A percentile compares a stretch with the other conserved stretches of the same genome.
phyloP scores from a whole-genome alignment of 345 rosid genomes.

The Adansonia digitata region DNA sequence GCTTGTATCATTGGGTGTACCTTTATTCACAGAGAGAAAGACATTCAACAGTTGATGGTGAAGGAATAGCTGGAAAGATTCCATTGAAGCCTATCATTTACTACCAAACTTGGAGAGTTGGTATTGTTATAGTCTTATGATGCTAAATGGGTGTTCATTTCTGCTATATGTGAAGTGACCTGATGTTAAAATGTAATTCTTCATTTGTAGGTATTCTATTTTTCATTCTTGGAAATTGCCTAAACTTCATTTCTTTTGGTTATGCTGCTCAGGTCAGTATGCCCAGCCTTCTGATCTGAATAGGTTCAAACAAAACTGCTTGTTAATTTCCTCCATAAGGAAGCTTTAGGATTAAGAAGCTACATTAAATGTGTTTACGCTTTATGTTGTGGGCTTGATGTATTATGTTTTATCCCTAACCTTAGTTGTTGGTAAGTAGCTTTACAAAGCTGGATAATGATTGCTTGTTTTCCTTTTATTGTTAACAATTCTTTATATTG shows the following conservation, averaged over 20 bases:
- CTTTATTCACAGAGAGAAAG: slow-evolving; percentile 71
- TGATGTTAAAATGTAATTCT: slow-evolving; percentile 17
- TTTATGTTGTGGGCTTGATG: neutral
- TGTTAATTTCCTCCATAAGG: neutral
- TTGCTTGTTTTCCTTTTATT: neutral
- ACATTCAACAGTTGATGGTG: slow-evolving; percentile 49
- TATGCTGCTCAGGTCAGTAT: slow-evolving; percentile 97
- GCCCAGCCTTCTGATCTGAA: neutral
- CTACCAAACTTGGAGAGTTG: slow-evolving; percentile 97
- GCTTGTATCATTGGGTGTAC: slow-evolving; percentile 15
- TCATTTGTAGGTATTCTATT: slow-evolving; percentile 68
- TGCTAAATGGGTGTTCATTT: neutral
- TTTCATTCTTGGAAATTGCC: slow-evolving; percentile 90
- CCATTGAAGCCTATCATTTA: slow-evolving; percentile 70
- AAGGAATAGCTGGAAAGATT: slow-evolving; percentile 57
- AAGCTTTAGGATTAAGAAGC: slow-evolving; percentile 2
- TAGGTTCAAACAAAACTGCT: neutral
- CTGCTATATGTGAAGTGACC: neutral
- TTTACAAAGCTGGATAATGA: neutral
- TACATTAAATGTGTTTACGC: neutral
- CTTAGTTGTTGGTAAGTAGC: neutral
- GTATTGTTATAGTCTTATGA: slow-evolving; percentile 34
- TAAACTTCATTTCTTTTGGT: slow-evolving; percentile 95
- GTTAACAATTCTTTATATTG: neutral
- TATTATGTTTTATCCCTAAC: neutral